These are phyloP conservation scores for Aspergillus proliferans DNA, from an alignment of 2,329 filamentous ascomycete species.

Conservation along the genomic window DNA sequence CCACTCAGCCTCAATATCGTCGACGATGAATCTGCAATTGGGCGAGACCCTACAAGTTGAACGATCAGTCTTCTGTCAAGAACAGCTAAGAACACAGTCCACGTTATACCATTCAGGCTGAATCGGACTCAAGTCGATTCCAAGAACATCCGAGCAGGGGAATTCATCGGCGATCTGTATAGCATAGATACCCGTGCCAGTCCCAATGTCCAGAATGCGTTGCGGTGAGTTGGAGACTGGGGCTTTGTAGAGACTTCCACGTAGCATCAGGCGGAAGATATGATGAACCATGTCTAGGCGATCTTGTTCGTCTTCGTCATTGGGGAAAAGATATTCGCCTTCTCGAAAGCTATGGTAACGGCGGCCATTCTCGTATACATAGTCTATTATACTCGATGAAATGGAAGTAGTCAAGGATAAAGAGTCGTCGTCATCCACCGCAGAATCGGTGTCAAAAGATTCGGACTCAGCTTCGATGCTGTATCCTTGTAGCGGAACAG, in stretches of 20 bases:
- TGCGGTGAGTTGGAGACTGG: conserved; percentile 14
- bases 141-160: conserved; percentile 29
- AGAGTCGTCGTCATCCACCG: not conserved
- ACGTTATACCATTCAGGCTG: conserved; percentile 23
- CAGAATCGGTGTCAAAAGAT: not conserved
- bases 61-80: not conserved
- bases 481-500: not conserved
- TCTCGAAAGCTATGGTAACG: conserved; percentile 27
- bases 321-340: conserved; percentile 23
- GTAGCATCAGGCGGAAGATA: conserved; percentile 13
- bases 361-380: conserved; percentile 36
- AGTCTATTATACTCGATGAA: conserved; percentile 25
- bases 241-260: conserved; percentile 18
- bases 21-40: conserved; percentile 27
- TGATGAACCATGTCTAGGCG: conserved; percentile 21
- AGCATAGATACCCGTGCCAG: conserved; percentile 40
- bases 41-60: conserved; percentile 14
- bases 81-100: not conserved
- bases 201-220: conserved; percentile 37
- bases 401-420: conserved; percentile 9
- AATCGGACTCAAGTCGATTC: conserved; percentile 35
- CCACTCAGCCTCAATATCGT: conserved; percentile 27
- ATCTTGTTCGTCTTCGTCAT: conserved; percentile 29
- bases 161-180: conserved; percentile 37
- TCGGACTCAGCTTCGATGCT: not conserved